Base-by-base conservation (phyloP, 2,329 filamentous ascomycete species). In the Alternaria tenuissima region DNA sequence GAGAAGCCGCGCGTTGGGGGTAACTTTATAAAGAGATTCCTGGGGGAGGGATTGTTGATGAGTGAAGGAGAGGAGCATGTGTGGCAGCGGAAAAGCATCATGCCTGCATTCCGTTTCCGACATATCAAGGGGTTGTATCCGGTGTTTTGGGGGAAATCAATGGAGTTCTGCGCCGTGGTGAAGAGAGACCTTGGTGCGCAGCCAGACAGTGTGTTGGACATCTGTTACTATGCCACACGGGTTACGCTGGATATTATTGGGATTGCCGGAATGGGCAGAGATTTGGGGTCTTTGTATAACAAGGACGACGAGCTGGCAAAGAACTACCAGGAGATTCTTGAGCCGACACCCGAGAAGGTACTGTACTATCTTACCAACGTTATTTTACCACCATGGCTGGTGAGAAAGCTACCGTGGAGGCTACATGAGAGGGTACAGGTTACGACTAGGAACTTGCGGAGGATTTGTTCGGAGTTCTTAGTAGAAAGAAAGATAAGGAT, bases 111-210 rank as follows among this genome's bases (percentile, higher is more conserved):
- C 76, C 85, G 88, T n/a, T 96, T 92, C 73, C 87, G 93, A 22
- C 91, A 96, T 70, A 83, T 96, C 75, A 96, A 95, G 74, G 86
- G 94, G 60, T 81, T 97, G 14, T 95, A 96, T 69, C 90, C 92
- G 0, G 81, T 91, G 6, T 96, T 97, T 78, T 97, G 93, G 93
- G 71, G 80, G 20, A 96, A 96, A 79, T 86, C 89, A 1, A 78
- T 85, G 7, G 89, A 94, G 74, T 86, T 89, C 68, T 87, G 89
- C 6, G 78, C 85, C 20, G 84, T 85, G 51, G 89, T 96, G 76
- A 84, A 82, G 1, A 76, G 79, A 8, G 78, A 84, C 26, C 74
- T 87, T n/a, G 57, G 80, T 67, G 72, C 77, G 64, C 73, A 83
- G 22, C 74, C 78, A 7, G 68, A 71, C 22, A 69, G 76, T 24